phyloP scores from a whole-genome alignment of 495 filamentous ascomycete genomes.

The Filosporella fistucella region DNA sequence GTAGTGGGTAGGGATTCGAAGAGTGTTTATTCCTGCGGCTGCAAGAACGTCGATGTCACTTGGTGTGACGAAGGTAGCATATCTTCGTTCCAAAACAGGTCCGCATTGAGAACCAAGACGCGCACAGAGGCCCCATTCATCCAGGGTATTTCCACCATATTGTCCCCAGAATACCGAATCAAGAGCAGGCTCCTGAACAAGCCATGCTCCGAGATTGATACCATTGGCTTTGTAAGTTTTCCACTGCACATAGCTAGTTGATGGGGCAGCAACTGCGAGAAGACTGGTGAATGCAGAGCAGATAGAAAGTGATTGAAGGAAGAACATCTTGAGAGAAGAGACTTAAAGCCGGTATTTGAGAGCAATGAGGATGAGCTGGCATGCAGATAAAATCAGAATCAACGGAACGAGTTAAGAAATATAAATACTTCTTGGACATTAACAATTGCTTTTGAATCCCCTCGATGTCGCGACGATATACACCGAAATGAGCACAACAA shows the following conservation, averaged over 20 bases:
- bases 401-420: too few relatives aligned
- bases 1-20: constrained; percentile 37
- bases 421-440: too few relatives aligned
- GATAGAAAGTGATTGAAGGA: too few relatives aligned
- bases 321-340: too few relatives aligned
- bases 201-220: constrained; percentile 30
- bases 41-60: constrained; percentile 28
- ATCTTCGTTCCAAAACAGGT: constrained; percentile 24
- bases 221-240: constrained; percentile 11
- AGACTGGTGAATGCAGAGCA: too few relatives aligned
- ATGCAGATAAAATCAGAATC: too few relatives aligned
- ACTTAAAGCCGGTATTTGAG: too few relatives aligned
- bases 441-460: too few relatives aligned
- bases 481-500: too few relatives aligned
- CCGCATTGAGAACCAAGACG: constrained; percentile 14
- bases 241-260: constrained; percentile 5
- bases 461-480: too few relatives aligned
- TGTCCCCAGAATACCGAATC: constrained; percentile 26
- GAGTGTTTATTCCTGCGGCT: constrained; percentile 34
- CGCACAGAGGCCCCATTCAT: constrained; percentile 32
- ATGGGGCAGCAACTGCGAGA: not conserved
- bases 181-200: constrained; percentile 36
- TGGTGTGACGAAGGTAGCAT: constrained; percentile 34
- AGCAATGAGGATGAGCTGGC: too few relatives aligned
- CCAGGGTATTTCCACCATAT: constrained; percentile 21